Percentiles rank a stretch among this genome's conserved stretches.
These are phyloP conservation scores for Flaveria robusta DNA, from an alignment of 129 eudicot genomes.

Conservation along the genomic window DNA sequence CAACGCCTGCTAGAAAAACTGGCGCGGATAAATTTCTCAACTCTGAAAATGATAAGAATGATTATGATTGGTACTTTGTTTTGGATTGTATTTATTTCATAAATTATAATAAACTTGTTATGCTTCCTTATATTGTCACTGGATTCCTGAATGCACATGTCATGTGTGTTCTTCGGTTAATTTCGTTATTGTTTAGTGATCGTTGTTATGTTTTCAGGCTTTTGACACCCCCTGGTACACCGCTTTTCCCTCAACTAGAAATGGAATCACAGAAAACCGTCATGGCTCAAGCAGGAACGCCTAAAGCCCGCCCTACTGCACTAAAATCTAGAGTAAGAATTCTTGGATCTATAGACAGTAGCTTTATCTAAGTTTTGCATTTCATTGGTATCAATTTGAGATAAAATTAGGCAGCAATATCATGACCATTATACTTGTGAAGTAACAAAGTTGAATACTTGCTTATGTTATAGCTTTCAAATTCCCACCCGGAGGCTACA, in stretches of 20 bases:
- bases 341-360: conserved; percentile 13
- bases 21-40: conserved; percentile 89
- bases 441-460: neutral
- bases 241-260: conserved; percentile 94
- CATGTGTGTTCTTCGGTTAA: neutral
- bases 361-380: conserved; percentile 8
- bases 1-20: conserved; percentile 61
- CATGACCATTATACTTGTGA: neutral
- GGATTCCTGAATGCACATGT: conserved; percentile 7
- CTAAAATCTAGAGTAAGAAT: conserved; percentile 82
- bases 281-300: conserved; percentile 66
- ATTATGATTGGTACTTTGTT: conserved; percentile 82
- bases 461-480: conserved; percentile 64
- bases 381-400: conserved; percentile 8
- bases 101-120: conserved; percentile 8
- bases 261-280: conserved; percentile 66
- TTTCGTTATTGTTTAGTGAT: conserved; percentile 7
- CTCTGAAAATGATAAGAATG: conserved; percentile 89
- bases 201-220: conserved; percentile 66
- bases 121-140: neutral
- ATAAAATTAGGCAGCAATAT: neutral
- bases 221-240: conserved; percentile 96
- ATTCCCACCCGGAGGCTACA: conserved; percentile 64
- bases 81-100: neutral
- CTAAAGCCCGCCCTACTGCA: conserved; percentile 83